Evolutionary conservation across 1,139 yeast genomes (phyloP), one percentile per base, ranked within the genome.

Genomic region (Yamadazyma trypodendri): DNA sequence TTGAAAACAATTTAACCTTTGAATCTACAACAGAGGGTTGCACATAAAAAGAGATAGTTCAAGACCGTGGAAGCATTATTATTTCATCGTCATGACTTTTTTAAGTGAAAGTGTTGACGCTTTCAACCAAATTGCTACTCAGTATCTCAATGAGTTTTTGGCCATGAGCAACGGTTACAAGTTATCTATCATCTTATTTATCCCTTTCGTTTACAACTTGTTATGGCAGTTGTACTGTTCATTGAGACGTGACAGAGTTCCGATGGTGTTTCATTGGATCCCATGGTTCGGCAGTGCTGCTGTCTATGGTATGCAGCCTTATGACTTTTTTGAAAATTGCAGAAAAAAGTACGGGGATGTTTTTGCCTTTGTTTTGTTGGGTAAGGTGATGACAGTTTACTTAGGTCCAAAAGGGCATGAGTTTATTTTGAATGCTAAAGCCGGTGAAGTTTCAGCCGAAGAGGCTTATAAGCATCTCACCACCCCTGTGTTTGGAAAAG

Each of bases 331-430:
- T 54, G 84, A 77, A 49, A 68, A 72, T 35, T 84, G 92, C 61
- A 84, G 89, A 51, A 58, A 71, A 48, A 83, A 87, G 60, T 79
- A 90, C 56, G 98, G 98, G 47, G 97, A 92, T 60, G 86, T 87
- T 39, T 92, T 89, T 58, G 81, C 97, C 15, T 92, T 90, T 58
- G 77, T 89, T 46, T 63, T 94, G 60, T 74, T 92, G 52, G 98
- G 98, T 42, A 84, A 80, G 56, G 84, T 82, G 35, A 89, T 92
- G 96, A 90, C 97, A 8, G 98, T 92, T 40, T 89, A 88, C 60
- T 70, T 92, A 53, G 98, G 98, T 35, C 97, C 97, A 50, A 86
- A 87, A 65, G 98, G 98, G 48, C 97, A 94, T 62, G 98, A 92
- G 62, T 90, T 92, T 60, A 88, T 92, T 34, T 80, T 92, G 53